Evolutionary conservation across 2,329 filamentous ascomycete genomes (phyloP).

Genomic region (Colletotrichum endophyticum): DNA sequence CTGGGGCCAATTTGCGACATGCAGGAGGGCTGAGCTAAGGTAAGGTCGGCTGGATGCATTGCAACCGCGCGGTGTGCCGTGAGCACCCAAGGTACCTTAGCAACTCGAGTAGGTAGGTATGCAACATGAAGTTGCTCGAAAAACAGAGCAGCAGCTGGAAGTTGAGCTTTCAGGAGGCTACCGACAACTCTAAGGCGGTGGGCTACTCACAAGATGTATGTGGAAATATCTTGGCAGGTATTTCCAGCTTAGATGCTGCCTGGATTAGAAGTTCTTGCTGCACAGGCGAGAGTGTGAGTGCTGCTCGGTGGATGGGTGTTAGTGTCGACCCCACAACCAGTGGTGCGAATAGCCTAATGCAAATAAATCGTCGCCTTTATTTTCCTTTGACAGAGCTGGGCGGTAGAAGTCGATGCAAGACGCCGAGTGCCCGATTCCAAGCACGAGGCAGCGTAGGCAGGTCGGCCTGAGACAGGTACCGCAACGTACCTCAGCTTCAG

Average conservation of each 20-base stretch:
- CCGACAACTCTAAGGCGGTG: not conserved
- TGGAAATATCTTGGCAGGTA: not conserved
- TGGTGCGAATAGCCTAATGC: not conserved
- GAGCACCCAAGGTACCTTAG: not conserved
- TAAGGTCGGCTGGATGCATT: slow-evolving; percentile 5
- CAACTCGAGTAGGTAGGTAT: not conserved
- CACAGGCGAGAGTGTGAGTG: not conserved
- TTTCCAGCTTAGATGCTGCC: not conserved
- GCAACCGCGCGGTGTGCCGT: not conserved
- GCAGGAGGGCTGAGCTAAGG: slow-evolving; percentile 6
- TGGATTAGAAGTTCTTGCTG: not conserved
- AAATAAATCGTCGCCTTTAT: not conserved
- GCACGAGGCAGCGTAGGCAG: not conserved
- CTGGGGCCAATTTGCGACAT: not conserved
- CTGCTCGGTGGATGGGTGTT: not conserved
- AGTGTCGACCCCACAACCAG: not conserved
- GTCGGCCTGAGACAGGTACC: not conserved
- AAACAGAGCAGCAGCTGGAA: not conserved
- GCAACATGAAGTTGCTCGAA: not conserved
- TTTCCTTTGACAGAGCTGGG: not conserved
- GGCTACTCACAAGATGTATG: not conserved
- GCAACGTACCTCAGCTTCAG: not conserved
- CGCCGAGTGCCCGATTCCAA: not conserved
- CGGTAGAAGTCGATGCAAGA: not conserved
- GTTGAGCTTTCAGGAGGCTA: not conserved